Evolutionary conservation across 176 grass and related monocot species (phyloP).

Genomic region (Carex parvula): DNA sequence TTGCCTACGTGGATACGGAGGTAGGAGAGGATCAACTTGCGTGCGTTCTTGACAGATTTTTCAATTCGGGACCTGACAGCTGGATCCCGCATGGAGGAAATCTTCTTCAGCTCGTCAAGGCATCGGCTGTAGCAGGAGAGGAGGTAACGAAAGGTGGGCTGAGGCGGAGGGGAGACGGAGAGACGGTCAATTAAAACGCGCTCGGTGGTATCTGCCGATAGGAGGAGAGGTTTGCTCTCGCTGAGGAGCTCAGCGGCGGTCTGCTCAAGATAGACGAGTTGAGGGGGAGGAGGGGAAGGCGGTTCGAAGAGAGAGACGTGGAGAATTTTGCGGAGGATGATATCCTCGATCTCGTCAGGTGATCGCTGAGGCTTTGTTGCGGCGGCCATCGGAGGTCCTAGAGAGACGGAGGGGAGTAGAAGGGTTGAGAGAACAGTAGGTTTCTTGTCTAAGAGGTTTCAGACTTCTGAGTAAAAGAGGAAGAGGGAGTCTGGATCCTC

Average conservation of each 20-base stretch:
- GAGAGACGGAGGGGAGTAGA: background rate
- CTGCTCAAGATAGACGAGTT: slow-evolving; percentile 66
- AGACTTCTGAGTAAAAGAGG: background rate
- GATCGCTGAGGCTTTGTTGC: slow-evolving; percentile 57
- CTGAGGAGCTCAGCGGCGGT: slow-evolving; percentile 96
- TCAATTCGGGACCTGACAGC: slow-evolving; percentile 43
- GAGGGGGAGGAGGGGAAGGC: slow-evolving; percentile 33
- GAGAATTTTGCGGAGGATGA: slow-evolving; percentile 96
- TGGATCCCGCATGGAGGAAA: slow-evolving; percentile 72
- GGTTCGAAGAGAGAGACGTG: slow-evolving; percentile 66
- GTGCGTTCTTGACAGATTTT: slow-evolving; percentile 44
- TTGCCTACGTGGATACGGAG: slow-evolving; percentile 65
- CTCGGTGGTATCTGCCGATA: slow-evolving; percentile 53
- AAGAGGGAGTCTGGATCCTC: background rate
- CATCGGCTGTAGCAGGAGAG: slow-evolving; percentile 61
- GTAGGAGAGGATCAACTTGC: slow-evolving; percentile 66
- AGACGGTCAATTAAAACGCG: slow-evolving; percentile 88
- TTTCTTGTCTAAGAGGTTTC: slow-evolving; percentile 13
- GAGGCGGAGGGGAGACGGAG: slow-evolving; percentile 43
- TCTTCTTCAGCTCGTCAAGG: slow-evolving; percentile 68
- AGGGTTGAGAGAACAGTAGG: background rate
- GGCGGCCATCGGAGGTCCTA: slow-evolving; percentile 25
- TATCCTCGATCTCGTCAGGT: slow-evolving; percentile 82
- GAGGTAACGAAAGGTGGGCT: slow-evolving; percentile 59
- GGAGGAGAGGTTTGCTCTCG: slow-evolving; percentile 65